Base-by-base conservation (phyloP, 306 rosid species). In the Ziziphus jujuba region DNA sequence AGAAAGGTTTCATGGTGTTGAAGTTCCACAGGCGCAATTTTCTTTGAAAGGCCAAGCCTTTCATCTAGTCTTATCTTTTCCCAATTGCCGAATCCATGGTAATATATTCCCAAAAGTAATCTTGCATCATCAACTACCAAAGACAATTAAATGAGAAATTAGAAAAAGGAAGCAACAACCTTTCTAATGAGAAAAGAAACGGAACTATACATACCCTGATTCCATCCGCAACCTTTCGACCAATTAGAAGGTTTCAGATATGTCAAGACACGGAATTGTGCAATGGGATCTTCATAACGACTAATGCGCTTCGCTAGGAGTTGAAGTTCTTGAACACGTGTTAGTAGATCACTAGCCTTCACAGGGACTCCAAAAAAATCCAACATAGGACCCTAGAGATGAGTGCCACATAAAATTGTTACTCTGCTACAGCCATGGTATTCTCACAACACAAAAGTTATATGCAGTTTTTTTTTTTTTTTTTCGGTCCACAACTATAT, bases 181-280 rank as follows among this genome's bases (percentile, higher is more conserved):
- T 51, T 24, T 38, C 52, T 52, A 52, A 8, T 20, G 43, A 21
- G 9, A 15, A 57, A 14, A 38, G 23, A 53, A 17, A 28, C 28
- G 4, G 16, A 19, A 40, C 5, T 2, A 34, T 23, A 9, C 99
- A 52, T 95, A 95, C 99, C 74, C 72, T 87, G 97, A 86, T 95
- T 95, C 99, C 99, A 95, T 61, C 99, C 99, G 69, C 99, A 95
- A 63, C 99, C 99, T 83, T 95, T 95, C 7, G 99, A 91, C 99
- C 99, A 95, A 74, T 89, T 95, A 74, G 99, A 79, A 80, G 97
- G 99, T 64, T 95, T 95, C 66, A 95, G 92, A 77, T 87, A 83
- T 6, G 73, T 79, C 72, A 95, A 76, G 62, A 82, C 96, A 56
- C 96, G 99, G 56, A 95, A 91, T 69, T 95, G 99, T 43, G 86